Evolutionary conservation across 2,329 filamentous ascomycete species (phyloP).

Genomic region (Xylariales sp.): DNA sequence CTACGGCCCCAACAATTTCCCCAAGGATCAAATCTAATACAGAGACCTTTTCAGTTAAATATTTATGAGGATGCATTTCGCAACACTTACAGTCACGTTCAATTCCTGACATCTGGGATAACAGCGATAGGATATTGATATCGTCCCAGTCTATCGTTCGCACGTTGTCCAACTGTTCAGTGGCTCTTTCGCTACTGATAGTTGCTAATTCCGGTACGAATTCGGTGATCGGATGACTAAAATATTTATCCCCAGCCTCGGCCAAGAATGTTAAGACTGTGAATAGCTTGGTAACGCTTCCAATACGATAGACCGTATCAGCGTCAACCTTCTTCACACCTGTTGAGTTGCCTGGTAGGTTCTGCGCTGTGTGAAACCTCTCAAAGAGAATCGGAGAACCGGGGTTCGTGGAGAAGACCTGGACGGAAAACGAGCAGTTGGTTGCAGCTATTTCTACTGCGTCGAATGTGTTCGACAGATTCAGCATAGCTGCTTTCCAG

Average conservation of each 20-base stretch:
- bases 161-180: slow-evolving; percentile 9
- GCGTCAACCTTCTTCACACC: slow-evolving; percentile 21
- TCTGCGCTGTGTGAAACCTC: slow-evolving; percentile 21
- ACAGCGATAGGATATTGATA: slow-evolving; percentile 21
- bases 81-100: slow-evolving; percentile 28
- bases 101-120: slow-evolving; percentile 25
- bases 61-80: too few relatives aligned
- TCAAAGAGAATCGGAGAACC: slow-evolving; percentile 7
- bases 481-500: slow-evolving; percentile 7
- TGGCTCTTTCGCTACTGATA: slow-evolving; percentile 12
- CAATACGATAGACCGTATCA: slow-evolving; percentile 20
- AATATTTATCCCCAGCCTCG: slow-evolving; percentile 27
- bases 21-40: slow-evolving; percentile 19
- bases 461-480: slow-evolving; percentile 1
- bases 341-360: slow-evolving; percentile 23
- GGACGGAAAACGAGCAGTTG: slow-evolving; percentile 6
- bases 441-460: neutral
- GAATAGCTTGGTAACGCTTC: slow-evolving; percentile 33
- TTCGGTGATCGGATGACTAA: slow-evolving; percentile 34
- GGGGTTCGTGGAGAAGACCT: slow-evolving; percentile 8
- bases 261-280: slow-evolving; percentile 31
- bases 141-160: slow-evolving; percentile 19
- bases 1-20: slow-evolving; percentile 18
- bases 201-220: slow-evolving; percentile 33
- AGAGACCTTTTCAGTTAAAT: too few relatives aligned